Evolutionary conservation across 2,329 filamentous ascomycete species (phyloP).

Genomic region (Pestalotiopsis sp.): DNA sequence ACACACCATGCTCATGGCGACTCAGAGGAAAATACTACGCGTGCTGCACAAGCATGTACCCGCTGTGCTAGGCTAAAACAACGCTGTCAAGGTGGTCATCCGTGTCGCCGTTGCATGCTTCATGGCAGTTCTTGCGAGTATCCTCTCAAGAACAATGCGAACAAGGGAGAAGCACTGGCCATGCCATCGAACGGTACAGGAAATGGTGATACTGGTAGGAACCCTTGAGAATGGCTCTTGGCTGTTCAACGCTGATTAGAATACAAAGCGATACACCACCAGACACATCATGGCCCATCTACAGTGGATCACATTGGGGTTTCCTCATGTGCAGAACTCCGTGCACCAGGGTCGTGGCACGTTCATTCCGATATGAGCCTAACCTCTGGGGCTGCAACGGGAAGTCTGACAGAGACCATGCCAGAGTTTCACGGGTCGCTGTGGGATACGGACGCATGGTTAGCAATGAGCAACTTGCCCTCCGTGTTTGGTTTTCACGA

Average conservation of each 20-base stretch:
- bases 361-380: neutral
- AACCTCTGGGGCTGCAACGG: neutral
- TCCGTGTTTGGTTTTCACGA: neutral
- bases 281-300: neutral
- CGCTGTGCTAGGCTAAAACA: neutral
- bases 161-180: neutral
- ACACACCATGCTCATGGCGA: neutral
- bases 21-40: neutral
- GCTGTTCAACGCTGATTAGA: neutral
- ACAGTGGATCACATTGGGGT: neutral
- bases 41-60: neutral
- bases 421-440: neutral
- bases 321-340: neutral
- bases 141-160: neutral
- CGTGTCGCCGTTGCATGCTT: neutral
- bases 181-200: neutral
- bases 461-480: neutral
- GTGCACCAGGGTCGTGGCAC: neutral
- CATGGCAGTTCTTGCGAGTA: neutral
- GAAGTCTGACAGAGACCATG: neutral
- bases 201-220: neutral
- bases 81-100: neutral
- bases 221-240: neutral
- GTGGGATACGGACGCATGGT: neutral
- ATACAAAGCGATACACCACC: neutral